These are phyloP conservation scores for Teratosphaeria viscida DNA, from an alignment of 2,329 filamentous ascomycete genomes.

Conservation along the genomic window DNA sequence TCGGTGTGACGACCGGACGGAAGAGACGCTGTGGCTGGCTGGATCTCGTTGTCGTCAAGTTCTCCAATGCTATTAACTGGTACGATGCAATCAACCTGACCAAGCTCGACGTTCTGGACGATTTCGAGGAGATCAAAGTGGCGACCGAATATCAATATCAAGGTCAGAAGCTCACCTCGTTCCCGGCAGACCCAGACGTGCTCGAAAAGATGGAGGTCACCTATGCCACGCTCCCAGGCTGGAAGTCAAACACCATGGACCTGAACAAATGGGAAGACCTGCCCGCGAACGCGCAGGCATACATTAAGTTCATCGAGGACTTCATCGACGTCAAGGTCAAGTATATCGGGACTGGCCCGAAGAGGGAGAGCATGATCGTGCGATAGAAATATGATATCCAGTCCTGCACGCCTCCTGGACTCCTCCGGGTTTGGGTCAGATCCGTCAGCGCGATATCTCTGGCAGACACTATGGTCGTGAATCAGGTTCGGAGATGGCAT, in stretches of 20 bases:
- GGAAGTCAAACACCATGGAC: slow-evolving; percentile 54
- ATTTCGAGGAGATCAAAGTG: slow-evolving; percentile 63
- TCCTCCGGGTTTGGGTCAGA: not conserved
- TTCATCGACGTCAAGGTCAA: slow-evolving; percentile 53
- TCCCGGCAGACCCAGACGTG: slow-evolving; percentile 52
- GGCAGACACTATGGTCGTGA: not conserved
- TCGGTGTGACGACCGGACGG: slow-evolving; percentile 48
- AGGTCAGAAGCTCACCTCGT: slow-evolving; percentile 47
- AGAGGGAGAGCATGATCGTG: slow-evolving; percentile 54
- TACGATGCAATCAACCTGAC: slow-evolving; percentile 56
- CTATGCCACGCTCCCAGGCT: slow-evolving; percentile 60
- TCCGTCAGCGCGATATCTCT: not conserved
- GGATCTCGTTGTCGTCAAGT: slow-evolving; percentile 59
- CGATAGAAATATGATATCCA: slow-evolving; percentile 24
- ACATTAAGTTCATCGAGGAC: slow-evolving; percentile 57
- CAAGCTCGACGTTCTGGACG: slow-evolving; percentile 62
- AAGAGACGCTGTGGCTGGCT: slow-evolving; percentile 55
- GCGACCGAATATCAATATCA: slow-evolving; percentile 58
- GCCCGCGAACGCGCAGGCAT: slow-evolving; percentile 53
- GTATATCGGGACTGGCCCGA: slow-evolving; percentile 58
- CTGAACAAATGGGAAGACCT: slow-evolving; percentile 52
- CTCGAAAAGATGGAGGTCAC: slow-evolving; percentile 52
- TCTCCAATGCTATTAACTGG: slow-evolving; percentile 54
- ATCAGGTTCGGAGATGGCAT: not conserved
- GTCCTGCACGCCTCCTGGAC: not conserved